A percentile compares a stretch with the other conserved stretches of the same genome.
These are phyloP conservation scores for Candida palmyrensis DNA, from an alignment of 805 yeast species.

Conservation along the genomic window DNA sequence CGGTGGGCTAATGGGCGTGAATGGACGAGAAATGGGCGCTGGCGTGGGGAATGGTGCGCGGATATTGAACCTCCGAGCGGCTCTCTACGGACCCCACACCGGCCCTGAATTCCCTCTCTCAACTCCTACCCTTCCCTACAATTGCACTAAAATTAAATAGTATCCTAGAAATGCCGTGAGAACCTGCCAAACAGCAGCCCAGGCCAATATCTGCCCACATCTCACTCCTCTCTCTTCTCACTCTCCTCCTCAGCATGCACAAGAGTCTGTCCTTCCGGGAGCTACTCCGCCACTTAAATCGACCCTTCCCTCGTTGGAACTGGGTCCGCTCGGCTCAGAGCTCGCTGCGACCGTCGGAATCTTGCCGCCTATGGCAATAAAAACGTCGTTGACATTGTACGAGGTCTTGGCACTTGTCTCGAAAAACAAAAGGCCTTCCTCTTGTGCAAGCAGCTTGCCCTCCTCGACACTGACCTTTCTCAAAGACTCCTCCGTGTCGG, in stretches of 20 bases:
- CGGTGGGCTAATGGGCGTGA: too few relatives aligned
- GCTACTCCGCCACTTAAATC: slow-evolving; percentile 23
- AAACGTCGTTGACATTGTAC: slow-evolving; percentile 84
- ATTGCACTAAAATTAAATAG: too few relatives aligned
- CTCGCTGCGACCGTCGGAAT: slow-evolving; percentile 49
- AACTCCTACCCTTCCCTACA: too few relatives aligned
- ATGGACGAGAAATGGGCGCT: too few relatives aligned
- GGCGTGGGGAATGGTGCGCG: too few relatives aligned
- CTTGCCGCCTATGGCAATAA: slow-evolving; percentile 81
- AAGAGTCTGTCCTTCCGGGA: slow-evolving; percentile 7
- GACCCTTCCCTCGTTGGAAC: slow-evolving; percentile 26
- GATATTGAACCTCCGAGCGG: too few relatives aligned
- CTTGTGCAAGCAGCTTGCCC: slow-evolving; percentile 83
- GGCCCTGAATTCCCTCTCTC: too few relatives aligned
- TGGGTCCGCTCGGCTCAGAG: slow-evolving; percentile 6
- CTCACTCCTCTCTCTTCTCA: not conserved
- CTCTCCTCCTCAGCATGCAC: slow-evolving; percentile 15
- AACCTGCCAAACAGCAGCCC: too few relatives aligned
- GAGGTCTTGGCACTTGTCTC: slow-evolving; percentile 95
- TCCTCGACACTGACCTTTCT: slow-evolving; percentile 84
- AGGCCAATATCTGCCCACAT: too few relatives aligned
- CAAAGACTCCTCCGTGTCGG: slow-evolving; percentile 43
- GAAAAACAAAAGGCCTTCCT: slow-evolving; percentile 83
- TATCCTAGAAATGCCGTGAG: too few relatives aligned
- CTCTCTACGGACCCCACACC: too few relatives aligned